Evolutionary conservation across 208 protist genomes (phyloP).

Genomic region (Naegleria lovaniensis): DNA sequence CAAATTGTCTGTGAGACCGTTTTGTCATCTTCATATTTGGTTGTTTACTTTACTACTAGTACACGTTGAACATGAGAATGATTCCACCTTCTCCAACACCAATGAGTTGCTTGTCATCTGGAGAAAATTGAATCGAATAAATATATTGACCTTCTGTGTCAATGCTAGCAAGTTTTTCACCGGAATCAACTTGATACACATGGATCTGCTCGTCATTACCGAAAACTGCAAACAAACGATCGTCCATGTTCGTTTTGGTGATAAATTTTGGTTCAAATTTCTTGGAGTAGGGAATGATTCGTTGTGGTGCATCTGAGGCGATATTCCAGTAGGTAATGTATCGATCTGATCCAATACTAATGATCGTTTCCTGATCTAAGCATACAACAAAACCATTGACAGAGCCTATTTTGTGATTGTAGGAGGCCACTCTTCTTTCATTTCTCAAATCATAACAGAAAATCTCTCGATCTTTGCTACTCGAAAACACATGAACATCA

Average conservation of each 20-base stretch:
- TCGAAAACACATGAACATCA: not conserved
- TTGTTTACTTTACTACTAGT: not conserved
- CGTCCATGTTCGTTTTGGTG: not conserved
- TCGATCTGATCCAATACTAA: not conserved
- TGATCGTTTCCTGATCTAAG: not conserved
- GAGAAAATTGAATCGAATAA: not conserved
- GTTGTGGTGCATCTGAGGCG: too few relatives aligned
- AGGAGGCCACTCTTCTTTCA: not conserved
- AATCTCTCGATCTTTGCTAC: conserved; percentile 13
- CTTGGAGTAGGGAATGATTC: not conserved
- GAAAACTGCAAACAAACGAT: not conserved
- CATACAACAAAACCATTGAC: conserved; percentile 2
- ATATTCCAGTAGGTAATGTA: conserved; percentile 13
- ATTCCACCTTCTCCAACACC: not conserved
- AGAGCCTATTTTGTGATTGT: not conserved
- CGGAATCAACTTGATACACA: not conserved
- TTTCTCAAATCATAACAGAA: conserved; percentile 11
- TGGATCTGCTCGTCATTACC: not conserved
- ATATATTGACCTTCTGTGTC: not conserved
- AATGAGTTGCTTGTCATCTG: conserved; percentile 4
- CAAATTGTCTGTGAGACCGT: too few relatives aligned
- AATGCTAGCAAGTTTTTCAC: not conserved
- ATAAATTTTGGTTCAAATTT: not conserved
- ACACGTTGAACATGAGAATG: not conserved
- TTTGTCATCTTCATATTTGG: too few relatives aligned